Evolutionary conservation across 805 yeast genomes (phyloP), one percentile per base, ranked within the genome.

Genomic region (Cyberlindnera nakhonratchasimensis): DNA sequence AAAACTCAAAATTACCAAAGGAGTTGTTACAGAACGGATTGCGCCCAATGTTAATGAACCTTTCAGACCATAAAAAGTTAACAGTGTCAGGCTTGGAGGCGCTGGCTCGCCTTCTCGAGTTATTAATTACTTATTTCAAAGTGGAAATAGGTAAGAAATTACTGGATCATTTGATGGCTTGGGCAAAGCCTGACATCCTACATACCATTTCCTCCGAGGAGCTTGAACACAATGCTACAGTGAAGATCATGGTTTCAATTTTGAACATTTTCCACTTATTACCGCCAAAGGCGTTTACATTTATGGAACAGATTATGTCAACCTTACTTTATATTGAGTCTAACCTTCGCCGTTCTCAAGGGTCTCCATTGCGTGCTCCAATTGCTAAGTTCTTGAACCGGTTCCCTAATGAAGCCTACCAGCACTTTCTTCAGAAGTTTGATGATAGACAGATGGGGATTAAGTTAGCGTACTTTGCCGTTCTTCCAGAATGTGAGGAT

Each of bases 91-190:
- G 97, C 2, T 69, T 93, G 16, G 96, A 91, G 57, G 96, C 98
- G 0, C 69, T 93, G 18, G 95, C 97, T 0, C 71, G 95, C 33
- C 70, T 93, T 24, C 70, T 93, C 31, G 96, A 91, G 57, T 69
- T 95, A 18, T 69, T 93, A 51, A 89, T 91, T 26, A 87, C 95
- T 4, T 91, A 93, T 57, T 93, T 93, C 71, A 85, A 95, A 60
- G 97, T 95, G 16, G 99, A 93, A 61, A 91, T 93, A 51, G 99
- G 99, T 24, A 76, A 89, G 37, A 93, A 93, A 55, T 66, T 93
- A 39, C 72, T 95, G 24, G 98, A 93, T 58, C 99, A 93, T 63
- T 70, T 93, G 50, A 84, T 82, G 76, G 96, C 97, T 0, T 90
- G 96, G 96, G 95, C 97, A 0, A 90, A 86, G 54, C 87, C 93